These are phyloP conservation scores for Volvox reticuliferus DNA, from an alignment of 139 green algal genomes.

Conservation along the genomic window DNA sequence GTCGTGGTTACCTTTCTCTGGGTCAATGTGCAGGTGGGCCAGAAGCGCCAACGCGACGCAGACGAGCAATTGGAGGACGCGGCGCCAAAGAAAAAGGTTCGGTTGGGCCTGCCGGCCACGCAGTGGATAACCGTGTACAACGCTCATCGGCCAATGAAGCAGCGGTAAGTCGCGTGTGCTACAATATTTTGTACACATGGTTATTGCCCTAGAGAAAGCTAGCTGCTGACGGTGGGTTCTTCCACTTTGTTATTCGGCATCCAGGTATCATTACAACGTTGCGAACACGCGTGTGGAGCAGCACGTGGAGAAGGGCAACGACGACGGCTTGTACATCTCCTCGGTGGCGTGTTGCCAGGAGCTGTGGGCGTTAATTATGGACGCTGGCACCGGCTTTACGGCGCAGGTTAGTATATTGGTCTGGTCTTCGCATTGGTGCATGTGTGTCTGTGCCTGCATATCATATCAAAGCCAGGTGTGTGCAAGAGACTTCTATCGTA, in stretches of 20 bases:
- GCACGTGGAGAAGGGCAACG: slow-evolving; percentile 87
- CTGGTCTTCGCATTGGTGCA: too few species aligned
- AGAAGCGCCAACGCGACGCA: slow-evolving; percentile 89
- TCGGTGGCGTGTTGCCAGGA: slow-evolving; percentile 97
- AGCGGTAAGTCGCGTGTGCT: slow-evolving; percentile 71
- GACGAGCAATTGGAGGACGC: slow-evolving; percentile 83
- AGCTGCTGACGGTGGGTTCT: too few species aligned
- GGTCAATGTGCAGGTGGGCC: slow-evolving; percentile 77
- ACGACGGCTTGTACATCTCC: slow-evolving; percentile 97
- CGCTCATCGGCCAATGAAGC: slow-evolving; percentile 98
- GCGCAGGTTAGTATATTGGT: slow-evolving; percentile 67
- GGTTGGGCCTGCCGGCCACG: slow-evolving; percentile 94
- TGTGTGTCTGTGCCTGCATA: too few species aligned
- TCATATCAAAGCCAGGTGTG: too few species aligned
- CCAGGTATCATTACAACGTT: slow-evolving; percentile 99
- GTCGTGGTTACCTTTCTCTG: not conserved
- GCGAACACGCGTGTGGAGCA: slow-evolving; percentile 94
- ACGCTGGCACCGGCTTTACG: slow-evolving; percentile 92
- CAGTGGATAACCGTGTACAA: slow-evolving; percentile 99
- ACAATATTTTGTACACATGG: too few species aligned
- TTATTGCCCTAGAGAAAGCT: too few species aligned
- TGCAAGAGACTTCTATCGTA: too few species aligned
- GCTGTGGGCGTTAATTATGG: slow-evolving; percentile 93
- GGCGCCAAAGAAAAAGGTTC: slow-evolving; percentile 94
- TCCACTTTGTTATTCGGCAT: too few species aligned